Percentiles rank a stretch among this genome's conserved stretches.
Evolutionary conservation across 176 grass and related monocot genomes (phyloP).

Genomic region (Musa acuminata): DNA sequence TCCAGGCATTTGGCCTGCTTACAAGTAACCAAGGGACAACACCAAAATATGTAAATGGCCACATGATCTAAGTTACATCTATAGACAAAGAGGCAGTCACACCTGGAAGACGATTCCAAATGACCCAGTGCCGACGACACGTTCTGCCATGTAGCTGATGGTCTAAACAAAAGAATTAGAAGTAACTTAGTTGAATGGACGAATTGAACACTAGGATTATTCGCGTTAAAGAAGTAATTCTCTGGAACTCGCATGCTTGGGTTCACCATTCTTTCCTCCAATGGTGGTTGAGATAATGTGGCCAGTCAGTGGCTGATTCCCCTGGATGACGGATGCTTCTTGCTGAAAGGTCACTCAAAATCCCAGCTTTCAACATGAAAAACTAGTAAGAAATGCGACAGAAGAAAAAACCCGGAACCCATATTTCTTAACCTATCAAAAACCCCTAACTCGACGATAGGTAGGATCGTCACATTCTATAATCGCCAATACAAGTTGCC

Average conservation of each 20-base stretch:
- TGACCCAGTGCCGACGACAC: constrained; percentile 60
- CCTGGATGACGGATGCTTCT: constrained; percentile 32
- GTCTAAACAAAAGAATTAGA: constrained; percentile 24
- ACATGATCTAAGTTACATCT: not conserved
- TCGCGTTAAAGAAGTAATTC: not conserved
- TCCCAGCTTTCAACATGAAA: not conserved
- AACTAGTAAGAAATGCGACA: no score
- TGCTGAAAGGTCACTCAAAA: not conserved
- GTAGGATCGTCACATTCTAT: no score
- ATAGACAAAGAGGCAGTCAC: not conserved
- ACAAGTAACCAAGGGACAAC: not conserved
- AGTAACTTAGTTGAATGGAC: no score
- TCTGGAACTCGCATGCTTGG: constrained; percentile 54
- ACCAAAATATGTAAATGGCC: not conserved
- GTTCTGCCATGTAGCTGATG: constrained; percentile 66
- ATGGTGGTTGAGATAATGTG: constrained; percentile 98
- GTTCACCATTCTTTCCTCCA: constrained; percentile 96
- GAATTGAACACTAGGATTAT: no score
- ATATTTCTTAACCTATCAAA: no score
- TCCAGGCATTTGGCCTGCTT: constrained; percentile 86
- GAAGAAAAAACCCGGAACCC: no score
- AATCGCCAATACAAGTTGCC: no score
- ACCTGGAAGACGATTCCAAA: constrained; percentile 84
- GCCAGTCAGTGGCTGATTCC: constrained; percentile 54
- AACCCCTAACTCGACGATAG: no score